Evolutionary conservation across 2,329 filamentous ascomycete species (phyloP).

Genomic region (Fusarium haematococcum): DNA sequence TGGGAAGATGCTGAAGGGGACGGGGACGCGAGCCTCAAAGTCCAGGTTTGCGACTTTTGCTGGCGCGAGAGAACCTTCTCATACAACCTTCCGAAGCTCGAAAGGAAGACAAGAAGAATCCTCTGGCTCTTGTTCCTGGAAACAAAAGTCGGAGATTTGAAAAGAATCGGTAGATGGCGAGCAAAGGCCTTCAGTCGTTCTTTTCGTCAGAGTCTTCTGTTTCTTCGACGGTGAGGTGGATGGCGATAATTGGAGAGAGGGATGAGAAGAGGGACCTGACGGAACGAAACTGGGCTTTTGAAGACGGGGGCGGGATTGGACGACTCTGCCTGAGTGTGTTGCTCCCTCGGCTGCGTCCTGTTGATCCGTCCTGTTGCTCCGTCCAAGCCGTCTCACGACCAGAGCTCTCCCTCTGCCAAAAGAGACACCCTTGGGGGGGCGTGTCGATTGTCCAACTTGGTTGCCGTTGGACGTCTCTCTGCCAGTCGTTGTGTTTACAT

Average conservation of each 20-base stretch:
- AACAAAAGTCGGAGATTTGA: slow-evolving; percentile 62
- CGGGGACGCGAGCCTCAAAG: slow-evolving; percentile 99
- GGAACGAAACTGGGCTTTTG: slow-evolving; percentile 54
- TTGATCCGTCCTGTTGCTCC: slow-evolving; percentile 32
- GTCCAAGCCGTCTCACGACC: slow-evolving; percentile 18
- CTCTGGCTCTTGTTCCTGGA: slow-evolving; percentile 72
- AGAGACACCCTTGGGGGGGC: slow-evolving; percentile 32
- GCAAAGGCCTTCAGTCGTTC: slow-evolving; percentile 50
- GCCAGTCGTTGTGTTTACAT: slow-evolving; percentile 44
- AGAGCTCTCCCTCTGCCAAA: background rate
- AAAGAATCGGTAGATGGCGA: slow-evolving; percentile 49
- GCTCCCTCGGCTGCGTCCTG: slow-evolving; percentile 38
- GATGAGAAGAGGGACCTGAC: slow-evolving; percentile 43
- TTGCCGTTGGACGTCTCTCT: slow-evolving; percentile 23
- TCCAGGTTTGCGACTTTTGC: slow-evolving; percentile 96
- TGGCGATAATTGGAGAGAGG: slow-evolving; percentile 55
- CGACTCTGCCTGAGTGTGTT: slow-evolving; percentile 29
- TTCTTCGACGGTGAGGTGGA: slow-evolving; percentile 48
- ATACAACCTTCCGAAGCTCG: slow-evolving; percentile 67
- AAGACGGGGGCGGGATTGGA: slow-evolving; percentile 51
- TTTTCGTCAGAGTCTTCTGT: slow-evolving; percentile 49
- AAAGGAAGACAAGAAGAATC: slow-evolving; percentile 78
- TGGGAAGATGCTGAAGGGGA: slow-evolving; percentile 99
- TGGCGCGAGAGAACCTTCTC: slow-evolving; percentile 76
- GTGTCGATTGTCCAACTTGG: slow-evolving; percentile 40